Base-by-base conservation (phyloP, 2,329 filamentous ascomycete genomes). In the Fusarium sulawesiense region DNA sequence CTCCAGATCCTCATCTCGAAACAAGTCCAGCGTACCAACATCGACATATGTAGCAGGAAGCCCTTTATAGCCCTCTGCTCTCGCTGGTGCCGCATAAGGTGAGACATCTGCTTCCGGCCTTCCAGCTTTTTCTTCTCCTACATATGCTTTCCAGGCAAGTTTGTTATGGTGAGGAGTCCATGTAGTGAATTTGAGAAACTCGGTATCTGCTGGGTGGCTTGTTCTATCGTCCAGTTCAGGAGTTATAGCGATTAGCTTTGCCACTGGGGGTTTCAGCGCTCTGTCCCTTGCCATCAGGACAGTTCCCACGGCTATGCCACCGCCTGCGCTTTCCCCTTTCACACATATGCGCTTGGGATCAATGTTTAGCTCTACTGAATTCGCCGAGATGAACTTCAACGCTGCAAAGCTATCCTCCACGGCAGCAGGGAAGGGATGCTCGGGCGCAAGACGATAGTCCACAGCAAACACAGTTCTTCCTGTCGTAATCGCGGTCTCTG, bases 361-460 rank as follows among this genome's bases (percentile, higher is more conserved):
- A 12, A 74, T 57, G 18, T 68, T 72, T 6, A 74, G 54, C 5
- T 68, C 59, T 9, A 10, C 11, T 14, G 72, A 63, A 25, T 75
- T 59, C 3, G 65, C 56, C 1, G 47, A 18, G 9, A 74, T 41
- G 30, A 70, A 71, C 13, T n/a, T 63, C 2, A 73, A 50, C 9
- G 66, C 69, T 0, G 63, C 69, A n/a, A 64, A 73, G 8, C 48
- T 68, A 34, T 75, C 73, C 16, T 75, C 67, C 3, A 64, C 46
- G 1, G 59, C 47, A 1, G 60, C 46, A 11, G 71, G 71, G 16
- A 56, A 53, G 8, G 50, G 66, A 32, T 70, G 25, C 51, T 75
- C 69, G 3, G 70, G 73, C 12, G 73, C 69, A 27, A 74, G 62
- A 4, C 71, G 73, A 23, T 74, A 75, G 13, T 61, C 67, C 32